Base-by-base conservation (phyloP, 495 filamentous ascomycete genomes). In the Patellaria atrata region DNA sequence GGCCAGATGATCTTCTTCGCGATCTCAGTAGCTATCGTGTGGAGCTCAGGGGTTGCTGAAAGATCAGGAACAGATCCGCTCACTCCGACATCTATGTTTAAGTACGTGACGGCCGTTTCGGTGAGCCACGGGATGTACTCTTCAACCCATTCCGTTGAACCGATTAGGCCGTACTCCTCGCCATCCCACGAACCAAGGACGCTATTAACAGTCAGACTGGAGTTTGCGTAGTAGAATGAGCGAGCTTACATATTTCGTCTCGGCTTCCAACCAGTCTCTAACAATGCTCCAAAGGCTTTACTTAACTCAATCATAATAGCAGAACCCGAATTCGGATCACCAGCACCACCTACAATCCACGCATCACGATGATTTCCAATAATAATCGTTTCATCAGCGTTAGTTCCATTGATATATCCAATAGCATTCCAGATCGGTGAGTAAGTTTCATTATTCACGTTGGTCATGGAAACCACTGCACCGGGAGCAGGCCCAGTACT, bases 71-170 rank as follows among this genome's bases (percentile, higher is more conserved):
- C 20, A 1, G 50, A 44, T 13, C 74, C 73, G 17, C 56, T 41
- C 10, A 65, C 60, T 24, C 62, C 73, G 4, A 75, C 63, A 47
- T 80, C 76, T 22, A 81, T 62, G 48, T 81, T 80, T 20, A 81
- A 42, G 41, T 80, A 79, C 1, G 72, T 72, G 8, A 80, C 48
- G 10, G 54, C 52, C 9, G 44, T 40, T 5, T 16, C 33, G 4
- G 25, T 37, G 8, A 45, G 38, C 40, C 44, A 47, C 4, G 44
- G 44, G 13, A 47, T 38, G 26, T 47, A 33, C 17, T 36, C 30
- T 19, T 47, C 39, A 3, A 47, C 44, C 44, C 44, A 47, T 30
- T 47, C 44, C 2, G 44, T 47, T 3, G 34, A 43, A 16, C 44
- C 44, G 25, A 37, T 30, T 2, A 47, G 40, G 3, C 44, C 44